phyloP scores from a whole-genome alignment of 1,139 yeast species.

The Yamadazyma oceani region DNA sequence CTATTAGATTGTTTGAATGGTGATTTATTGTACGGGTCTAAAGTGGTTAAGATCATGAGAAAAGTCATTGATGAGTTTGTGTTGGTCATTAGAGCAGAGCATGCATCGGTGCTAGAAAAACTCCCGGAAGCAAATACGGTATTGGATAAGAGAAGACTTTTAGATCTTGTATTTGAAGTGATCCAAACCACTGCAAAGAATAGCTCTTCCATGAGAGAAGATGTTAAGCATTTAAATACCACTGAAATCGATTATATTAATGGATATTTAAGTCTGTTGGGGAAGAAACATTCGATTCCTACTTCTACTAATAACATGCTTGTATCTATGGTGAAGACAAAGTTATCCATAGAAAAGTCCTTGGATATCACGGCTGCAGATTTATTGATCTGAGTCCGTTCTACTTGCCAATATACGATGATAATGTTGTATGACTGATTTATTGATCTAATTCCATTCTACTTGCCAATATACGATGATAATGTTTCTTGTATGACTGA shows the following conservation, averaged over 20 bases:
- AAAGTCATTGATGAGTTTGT: conserved; percentile 50
- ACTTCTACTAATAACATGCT: conserved; percentile 52
- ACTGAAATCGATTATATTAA: conserved; percentile 83
- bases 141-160: conserved; percentile 45
- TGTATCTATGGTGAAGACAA: conserved; percentile 46
- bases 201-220: conserved; percentile 88
- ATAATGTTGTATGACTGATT: background rate
- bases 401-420: background rate
- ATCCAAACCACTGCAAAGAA: conserved; percentile 53
- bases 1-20: conserved; percentile 73
- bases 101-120: conserved; percentile 25
- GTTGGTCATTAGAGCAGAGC: conserved; percentile 37
- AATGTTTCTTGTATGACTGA: background rate
- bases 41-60: conserved; percentile 32
- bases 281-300: conserved; percentile 35
- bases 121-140: conserved; percentile 37
- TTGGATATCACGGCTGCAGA: conserved; percentile 22
- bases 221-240: conserved; percentile 54
- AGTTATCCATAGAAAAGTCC: conserved; percentile 33
- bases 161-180: conserved; percentile 47
- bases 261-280: conserved; percentile 64
- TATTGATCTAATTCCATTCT: background rate
- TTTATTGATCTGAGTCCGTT: background rate
- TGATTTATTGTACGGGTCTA: conserved; percentile 46
- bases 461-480: background rate